Evolutionary conservation across 2,329 filamentous ascomycete species (phyloP).

Genomic region (Sporothrix mexicana): DNA sequence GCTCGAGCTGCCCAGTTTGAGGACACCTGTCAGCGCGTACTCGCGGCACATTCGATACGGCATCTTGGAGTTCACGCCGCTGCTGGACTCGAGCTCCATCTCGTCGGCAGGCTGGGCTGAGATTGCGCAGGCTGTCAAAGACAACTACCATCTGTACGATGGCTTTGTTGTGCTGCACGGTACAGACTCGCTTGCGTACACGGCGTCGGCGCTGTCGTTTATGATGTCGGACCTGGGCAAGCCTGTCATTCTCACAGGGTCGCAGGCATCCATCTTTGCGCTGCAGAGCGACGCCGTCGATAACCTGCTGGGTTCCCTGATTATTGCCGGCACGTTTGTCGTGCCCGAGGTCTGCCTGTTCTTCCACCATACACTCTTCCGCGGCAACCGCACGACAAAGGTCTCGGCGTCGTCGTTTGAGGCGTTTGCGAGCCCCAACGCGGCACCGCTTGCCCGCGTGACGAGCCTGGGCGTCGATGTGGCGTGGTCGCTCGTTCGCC

Average conservation of each 20-base stretch:
- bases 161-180: slow-evolving; percentile 91
- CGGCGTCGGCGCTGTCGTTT: slow-evolving; percentile 87
- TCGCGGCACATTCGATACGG: slow-evolving; percentile 81
- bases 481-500: slow-evolving; percentile 76
- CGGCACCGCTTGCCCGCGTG: slow-evolving; percentile 78
- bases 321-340: slow-evolving; percentile 89
- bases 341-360: slow-evolving; percentile 93
- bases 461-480: slow-evolving; percentile 81
- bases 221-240: slow-evolving; percentile 92
- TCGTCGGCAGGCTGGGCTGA: slow-evolving; percentile 84
- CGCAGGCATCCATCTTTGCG: slow-evolving; percentile 85
- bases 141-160: slow-evolving; percentile 88
- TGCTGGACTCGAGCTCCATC: slow-evolving; percentile 90
- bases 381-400: slow-evolving; percentile 87
- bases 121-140: slow-evolving; percentile 77
- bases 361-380: slow-evolving; percentile 89
- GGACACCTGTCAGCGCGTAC: slow-evolving; percentile 81
- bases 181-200: slow-evolving; percentile 88
- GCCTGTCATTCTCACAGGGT: slow-evolving; percentile 84
- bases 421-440: slow-evolving; percentile 89
- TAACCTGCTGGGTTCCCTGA: slow-evolving; percentile 85
- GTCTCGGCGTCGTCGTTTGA: slow-evolving; percentile 85
- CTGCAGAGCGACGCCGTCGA: slow-evolving; percentile 91
- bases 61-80: slow-evolving; percentile 80
- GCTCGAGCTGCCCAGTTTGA: slow-evolving; percentile 67